A percentile compares a stretch with the other conserved stretches of the same genome.
phyloP scores from a whole-genome alignment of 2,329 filamentous ascomycete genomes.

The Zymoseptoria tritici region DNA sequence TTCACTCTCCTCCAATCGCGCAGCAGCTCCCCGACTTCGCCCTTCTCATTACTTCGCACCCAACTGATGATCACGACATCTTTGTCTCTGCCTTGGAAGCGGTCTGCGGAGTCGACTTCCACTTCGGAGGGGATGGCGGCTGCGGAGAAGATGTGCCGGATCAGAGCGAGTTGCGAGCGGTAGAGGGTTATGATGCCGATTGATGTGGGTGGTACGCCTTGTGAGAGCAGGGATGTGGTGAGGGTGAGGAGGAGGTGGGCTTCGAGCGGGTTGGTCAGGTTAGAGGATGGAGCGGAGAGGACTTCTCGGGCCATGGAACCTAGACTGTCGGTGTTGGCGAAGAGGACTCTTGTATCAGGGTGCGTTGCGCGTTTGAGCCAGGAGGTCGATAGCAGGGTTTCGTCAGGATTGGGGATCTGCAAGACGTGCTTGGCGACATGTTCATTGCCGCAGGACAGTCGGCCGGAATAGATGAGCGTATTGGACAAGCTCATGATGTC shows the following conservation, averaged over 20 bases:
- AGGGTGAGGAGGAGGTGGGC: slow-evolving; percentile 70
- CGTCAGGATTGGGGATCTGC: slow-evolving; percentile 47
- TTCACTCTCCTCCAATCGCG: slow-evolving; percentile 92
- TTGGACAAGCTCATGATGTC: slow-evolving; percentile 95
- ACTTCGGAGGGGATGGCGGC: slow-evolving; percentile 48
- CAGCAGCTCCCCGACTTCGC: slow-evolving; percentile 80
- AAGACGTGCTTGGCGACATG: slow-evolving; percentile 64
- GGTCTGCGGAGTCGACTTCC: slow-evolving; percentile 94
- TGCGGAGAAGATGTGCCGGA: slow-evolving; percentile 59
- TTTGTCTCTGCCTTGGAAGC: slow-evolving; percentile 94
- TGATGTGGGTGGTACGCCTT: slow-evolving; percentile 65
- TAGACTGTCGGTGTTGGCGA: slow-evolving; percentile 81
- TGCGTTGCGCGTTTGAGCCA: slow-evolving; percentile 69
- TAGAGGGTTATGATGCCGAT: slow-evolving; percentile 98
- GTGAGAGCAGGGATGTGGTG: slow-evolving; percentile 67
- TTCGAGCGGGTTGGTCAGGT: slow-evolving; percentile 84
- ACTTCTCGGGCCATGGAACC: slow-evolving; percentile 59
- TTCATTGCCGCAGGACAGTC: slow-evolving; percentile 79
- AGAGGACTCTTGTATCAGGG: slow-evolving; percentile 66
- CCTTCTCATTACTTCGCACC: slow-evolving; percentile 76
- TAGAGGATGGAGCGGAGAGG: slow-evolving; percentile 44
- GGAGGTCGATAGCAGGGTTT: not conserved
- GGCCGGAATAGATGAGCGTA: slow-evolving; percentile 83
- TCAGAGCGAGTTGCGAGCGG: slow-evolving; percentile 76
- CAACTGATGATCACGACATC: slow-evolving; percentile 82